Percentiles rank a stretch among this genome's conserved stretches.
These are phyloP conservation scores for Hypomontagnella submonticulosa DNA, from an alignment of 495 filamentous ascomycete species.

Conservation along the genomic window DNA sequence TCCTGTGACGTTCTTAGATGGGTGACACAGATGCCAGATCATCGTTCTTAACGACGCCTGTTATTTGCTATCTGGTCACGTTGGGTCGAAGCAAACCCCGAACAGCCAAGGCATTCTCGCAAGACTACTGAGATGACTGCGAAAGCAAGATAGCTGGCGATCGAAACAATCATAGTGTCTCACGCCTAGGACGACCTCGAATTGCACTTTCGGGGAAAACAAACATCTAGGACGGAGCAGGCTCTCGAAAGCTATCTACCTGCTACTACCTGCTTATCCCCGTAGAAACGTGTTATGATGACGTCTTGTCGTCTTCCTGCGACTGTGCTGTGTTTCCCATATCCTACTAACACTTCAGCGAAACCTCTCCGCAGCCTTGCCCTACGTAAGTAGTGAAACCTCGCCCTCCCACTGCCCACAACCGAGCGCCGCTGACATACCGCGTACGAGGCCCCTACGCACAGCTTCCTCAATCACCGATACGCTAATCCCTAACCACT, in stretches of 20 bases:
- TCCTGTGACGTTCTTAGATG: slow-evolving; percentile 8
- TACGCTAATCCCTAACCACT: background rate
- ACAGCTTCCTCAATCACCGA: slow-evolving; percentile 5
- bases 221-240: background rate
- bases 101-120: slow-evolving; percentile 32
- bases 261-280: background rate
- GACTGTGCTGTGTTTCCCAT: slow-evolving; percentile 10
- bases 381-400: slow-evolving; percentile 20
- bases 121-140: slow-evolving; percentile 7
- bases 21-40: slow-evolving; percentile 35
- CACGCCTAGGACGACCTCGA: background rate
- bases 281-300: background rate
- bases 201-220: background rate
- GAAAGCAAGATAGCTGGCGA: background rate
- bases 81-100: slow-evolving; percentile 19
- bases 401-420: background rate
- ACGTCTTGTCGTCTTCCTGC: slow-evolving; percentile 13
- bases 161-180: background rate
- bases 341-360: background rate
- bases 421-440: slow-evolving; percentile 27
- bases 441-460: slow-evolving; percentile 4
- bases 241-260: background rate
- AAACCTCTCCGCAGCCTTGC: slow-evolving; percentile 5
- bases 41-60: slow-evolving; percentile 20
- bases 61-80: slow-evolving; percentile 4